phyloP scores from a whole-genome alignment of 305 asterid species.

The Salvia sclarea region DNA sequence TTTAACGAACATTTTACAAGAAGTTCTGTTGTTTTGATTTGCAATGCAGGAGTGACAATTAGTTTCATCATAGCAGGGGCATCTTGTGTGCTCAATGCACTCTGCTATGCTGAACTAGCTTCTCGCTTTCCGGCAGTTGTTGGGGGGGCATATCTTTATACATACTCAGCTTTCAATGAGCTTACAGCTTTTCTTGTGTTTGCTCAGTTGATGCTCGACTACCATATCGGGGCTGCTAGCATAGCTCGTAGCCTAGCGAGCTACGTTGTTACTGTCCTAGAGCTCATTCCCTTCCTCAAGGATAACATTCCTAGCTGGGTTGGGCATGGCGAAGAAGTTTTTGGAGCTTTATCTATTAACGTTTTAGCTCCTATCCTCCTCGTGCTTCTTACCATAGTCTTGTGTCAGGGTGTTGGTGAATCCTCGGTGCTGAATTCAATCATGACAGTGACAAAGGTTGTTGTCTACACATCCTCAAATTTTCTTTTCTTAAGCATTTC shows the following conservation, averaged over 20 bases:
- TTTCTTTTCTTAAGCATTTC: background rate
- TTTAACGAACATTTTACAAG: background rate
- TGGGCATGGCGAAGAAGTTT: constrained; percentile 86
- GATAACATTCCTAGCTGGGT: constrained; percentile 81
- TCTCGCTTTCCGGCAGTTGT: constrained; percentile 98
- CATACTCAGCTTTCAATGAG: constrained; percentile 95
- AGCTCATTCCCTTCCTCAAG: constrained; percentile 78
- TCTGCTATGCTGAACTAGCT: constrained; percentile 89
- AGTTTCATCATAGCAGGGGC: constrained; percentile 89
- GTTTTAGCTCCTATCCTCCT: constrained; percentile 76
- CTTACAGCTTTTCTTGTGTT: constrained; percentile 94
- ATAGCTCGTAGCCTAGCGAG: constrained; percentile 96
- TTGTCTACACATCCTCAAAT: constrained; percentile 31
- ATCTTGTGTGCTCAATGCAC: constrained; percentile 84
- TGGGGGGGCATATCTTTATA: constrained; percentile 92
- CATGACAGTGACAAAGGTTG: constrained; percentile 87
- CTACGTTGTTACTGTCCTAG: constrained; percentile 73
- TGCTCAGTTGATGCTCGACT: constrained; percentile 92
- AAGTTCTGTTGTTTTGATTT: constrained; percentile 41
- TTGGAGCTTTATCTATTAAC: constrained; percentile 71
- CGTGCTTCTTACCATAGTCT: constrained; percentile 68
- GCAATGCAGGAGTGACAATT: constrained; percentile 79
- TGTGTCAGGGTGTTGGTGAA: constrained; percentile 87
- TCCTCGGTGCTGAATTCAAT: constrained; percentile 69
- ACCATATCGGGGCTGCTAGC: constrained; percentile 96